A percentile compares a stretch with the other conserved stretches of the same genome.
Conservation (phyloP, 495 filamentous ascomycete genomes). For the Aspergillus biplanus region DNA sequence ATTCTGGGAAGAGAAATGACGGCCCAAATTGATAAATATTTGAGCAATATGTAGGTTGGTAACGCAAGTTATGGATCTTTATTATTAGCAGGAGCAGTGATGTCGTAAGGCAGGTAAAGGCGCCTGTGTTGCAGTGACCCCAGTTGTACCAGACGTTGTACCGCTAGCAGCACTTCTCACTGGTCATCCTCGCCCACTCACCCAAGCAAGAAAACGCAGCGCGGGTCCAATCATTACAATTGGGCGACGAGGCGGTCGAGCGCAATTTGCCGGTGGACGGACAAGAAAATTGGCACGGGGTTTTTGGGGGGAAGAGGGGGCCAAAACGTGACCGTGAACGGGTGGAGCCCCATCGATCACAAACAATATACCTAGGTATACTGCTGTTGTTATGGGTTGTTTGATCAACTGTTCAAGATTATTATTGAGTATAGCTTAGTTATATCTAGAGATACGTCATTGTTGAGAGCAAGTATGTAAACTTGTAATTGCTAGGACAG, state of each 20-base stretch:
- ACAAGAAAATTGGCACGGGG: background rate
- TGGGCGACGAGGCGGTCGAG: background rate
- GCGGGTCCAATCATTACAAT: slow-evolving; percentile 1
- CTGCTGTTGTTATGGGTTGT: too few relatives aligned
- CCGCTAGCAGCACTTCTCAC: background rate
- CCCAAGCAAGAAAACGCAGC: background rate
- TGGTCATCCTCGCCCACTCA: background rate
- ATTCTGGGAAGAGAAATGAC: slow-evolving; percentile 3
- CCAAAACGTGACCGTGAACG: slow-evolving; percentile 18
- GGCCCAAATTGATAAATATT: slow-evolving; percentile 14
- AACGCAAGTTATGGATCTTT: slow-evolving; percentile 18
- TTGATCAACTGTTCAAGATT: background rate
- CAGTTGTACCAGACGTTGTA: background rate
- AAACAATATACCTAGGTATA: background rate
- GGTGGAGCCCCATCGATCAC: slow-evolving; percentile 11
- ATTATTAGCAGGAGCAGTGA: slow-evolving; percentile 22
- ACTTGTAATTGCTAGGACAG: too few relatives aligned
- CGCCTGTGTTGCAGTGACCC: background rate
- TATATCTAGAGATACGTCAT: too few relatives aligned
- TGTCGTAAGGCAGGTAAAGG: slow-evolving; percentile 1
- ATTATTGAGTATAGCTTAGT: background rate
- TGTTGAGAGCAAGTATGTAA: too few relatives aligned
- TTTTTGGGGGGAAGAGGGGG: slow-evolving; percentile 1
- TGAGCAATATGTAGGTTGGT: slow-evolving; percentile 4
- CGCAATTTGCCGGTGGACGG: slow-evolving; percentile 1